Percentiles rank a stretch among this genome's conserved stretches.
Conservation (phyloP, 1,284 basidiomycete genomes). For the Phylloporus sp. region DNA sequence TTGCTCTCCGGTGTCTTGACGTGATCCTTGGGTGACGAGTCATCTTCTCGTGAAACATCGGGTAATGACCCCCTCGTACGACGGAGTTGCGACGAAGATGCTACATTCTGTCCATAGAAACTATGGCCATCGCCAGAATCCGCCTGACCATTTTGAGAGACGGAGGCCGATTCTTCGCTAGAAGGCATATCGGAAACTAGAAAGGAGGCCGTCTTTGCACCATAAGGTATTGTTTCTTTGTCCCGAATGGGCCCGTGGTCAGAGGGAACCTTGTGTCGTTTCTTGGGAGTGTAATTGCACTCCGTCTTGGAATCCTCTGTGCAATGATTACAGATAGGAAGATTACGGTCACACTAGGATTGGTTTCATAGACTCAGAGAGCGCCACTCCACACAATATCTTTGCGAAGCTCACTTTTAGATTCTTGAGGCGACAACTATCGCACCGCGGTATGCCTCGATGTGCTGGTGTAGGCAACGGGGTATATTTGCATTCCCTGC, state of each 20-base stretch:
- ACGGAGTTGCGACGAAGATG: constrained; percentile 39
- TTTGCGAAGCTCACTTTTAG: constrained; percentile 59
- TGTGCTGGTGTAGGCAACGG: constrained; percentile 77
- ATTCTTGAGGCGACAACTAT: constrained; percentile 69
- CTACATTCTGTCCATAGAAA: constrained; percentile 49
- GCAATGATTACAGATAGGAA: constrained; percentile 75
- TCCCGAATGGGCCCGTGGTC: constrained; percentile 52
- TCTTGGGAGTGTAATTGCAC: constrained; percentile 76
- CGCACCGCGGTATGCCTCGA: constrained; percentile 75
- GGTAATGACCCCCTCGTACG: constrained; percentile 33
- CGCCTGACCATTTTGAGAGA: constrained; percentile 26
- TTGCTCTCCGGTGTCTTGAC: constrained; percentile 36
- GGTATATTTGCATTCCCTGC: constrained; percentile 73
- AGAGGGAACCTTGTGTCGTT: constrained; percentile 61
- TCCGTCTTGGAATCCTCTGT: constrained; percentile 56
- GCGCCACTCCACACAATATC: constrained; percentile 5
- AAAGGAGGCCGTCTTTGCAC: constrained; percentile 59
- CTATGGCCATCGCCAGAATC: constrained; percentile 43
- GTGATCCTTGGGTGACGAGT: constrained; percentile 24
- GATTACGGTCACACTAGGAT: constrained; percentile 68
- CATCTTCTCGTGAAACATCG: constrained; percentile 32
- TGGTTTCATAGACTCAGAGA: constrained; percentile 14
- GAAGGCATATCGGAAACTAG: constrained; percentile 53
- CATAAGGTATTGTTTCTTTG: constrained; percentile 49
- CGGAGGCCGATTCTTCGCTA: constrained; percentile 35